phyloP scores from a whole-genome alignment of 768 basidiomycete genomes.

The Xanthoconium purpureum region DNA sequence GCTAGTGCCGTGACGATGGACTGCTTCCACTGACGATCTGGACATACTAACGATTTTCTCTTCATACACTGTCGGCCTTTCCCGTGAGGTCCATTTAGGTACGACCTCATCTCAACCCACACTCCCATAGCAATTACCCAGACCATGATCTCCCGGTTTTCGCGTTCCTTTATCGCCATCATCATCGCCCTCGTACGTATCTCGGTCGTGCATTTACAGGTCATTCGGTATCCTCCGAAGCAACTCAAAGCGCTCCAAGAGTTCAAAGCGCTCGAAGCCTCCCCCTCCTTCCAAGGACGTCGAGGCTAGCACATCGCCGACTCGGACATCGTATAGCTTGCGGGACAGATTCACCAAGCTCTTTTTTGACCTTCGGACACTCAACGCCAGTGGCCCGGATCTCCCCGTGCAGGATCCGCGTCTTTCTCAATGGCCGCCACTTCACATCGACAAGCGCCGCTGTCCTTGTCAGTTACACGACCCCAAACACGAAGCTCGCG shows the following conservation, averaged over 20 bases:
- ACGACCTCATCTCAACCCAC: no score
- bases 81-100: no score
- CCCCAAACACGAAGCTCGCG: constrained; percentile 15
- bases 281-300: constrained; percentile 19
- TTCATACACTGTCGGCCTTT: no score
- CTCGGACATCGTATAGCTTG: constrained; percentile 15
- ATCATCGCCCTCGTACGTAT: background rate
- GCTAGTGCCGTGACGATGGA: no score
- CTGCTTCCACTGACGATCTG: no score
- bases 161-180: background rate
- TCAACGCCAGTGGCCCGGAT: constrained; percentile 24
- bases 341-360: constrained; percentile 37
- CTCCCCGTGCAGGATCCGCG: constrained; percentile 23
- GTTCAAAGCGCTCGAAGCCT: background rate
- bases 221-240: background rate
- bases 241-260: constrained; percentile 10
- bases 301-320: constrained; percentile 20
- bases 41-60: no score
- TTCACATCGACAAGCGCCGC: constrained; percentile 37
- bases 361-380: constrained; percentile 36
- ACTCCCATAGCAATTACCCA: no score
- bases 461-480: constrained; percentile 25
- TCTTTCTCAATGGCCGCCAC: constrained; percentile 36
- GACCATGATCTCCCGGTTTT: no score
- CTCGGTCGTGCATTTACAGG: background rate